A percentile compares a stretch with the other conserved stretches of the same genome.
phyloP scores from a whole-genome alignment of 345 rosid genomes.

The Clausena lansium region DNA sequence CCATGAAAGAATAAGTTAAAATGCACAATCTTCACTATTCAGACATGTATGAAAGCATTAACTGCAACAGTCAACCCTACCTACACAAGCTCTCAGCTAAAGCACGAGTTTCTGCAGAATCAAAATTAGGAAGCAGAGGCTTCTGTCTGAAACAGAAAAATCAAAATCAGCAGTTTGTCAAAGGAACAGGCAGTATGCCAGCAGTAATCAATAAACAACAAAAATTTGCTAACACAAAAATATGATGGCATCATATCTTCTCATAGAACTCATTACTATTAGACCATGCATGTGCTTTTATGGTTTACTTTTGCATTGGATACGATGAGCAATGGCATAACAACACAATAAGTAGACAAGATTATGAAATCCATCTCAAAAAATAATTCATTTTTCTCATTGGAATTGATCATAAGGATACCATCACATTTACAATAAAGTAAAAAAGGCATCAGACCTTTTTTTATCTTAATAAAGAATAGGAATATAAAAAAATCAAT shows the following conservation, averaged over 20 bases:
- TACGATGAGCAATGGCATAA: not conserved
- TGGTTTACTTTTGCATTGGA: too few relatives aligned
- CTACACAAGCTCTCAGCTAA: constrained; percentile 90
- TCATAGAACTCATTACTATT: not conserved
- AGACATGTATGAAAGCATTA: constrained; percentile 1
- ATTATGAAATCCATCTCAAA: not conserved
- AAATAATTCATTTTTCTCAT: not conserved
- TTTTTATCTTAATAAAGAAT: not conserved
- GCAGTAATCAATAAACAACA: constrained; percentile 2
- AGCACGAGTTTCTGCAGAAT: constrained; percentile 77
- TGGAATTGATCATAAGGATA: not conserved
- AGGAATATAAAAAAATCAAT: not conserved
- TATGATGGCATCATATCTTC: not conserved
- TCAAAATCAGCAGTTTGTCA: constrained; percentile 11
- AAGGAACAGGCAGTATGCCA: not conserved
- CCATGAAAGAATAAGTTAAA: not conserved
- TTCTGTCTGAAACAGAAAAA: constrained; percentile 51
- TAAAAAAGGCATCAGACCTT: not conserved
- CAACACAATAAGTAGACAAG: not conserved
- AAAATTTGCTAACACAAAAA: not conserved
- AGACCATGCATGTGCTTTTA: not conserved
- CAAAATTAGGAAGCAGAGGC: constrained; percentile 85
- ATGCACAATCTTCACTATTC: not conserved
- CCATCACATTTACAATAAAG: not conserved
- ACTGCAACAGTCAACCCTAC: constrained; percentile 26